These are phyloP conservation scores for Xylaria longipes DNA, from an alignment of 495 filamentous ascomycete species.

Conservation along the genomic window DNA sequence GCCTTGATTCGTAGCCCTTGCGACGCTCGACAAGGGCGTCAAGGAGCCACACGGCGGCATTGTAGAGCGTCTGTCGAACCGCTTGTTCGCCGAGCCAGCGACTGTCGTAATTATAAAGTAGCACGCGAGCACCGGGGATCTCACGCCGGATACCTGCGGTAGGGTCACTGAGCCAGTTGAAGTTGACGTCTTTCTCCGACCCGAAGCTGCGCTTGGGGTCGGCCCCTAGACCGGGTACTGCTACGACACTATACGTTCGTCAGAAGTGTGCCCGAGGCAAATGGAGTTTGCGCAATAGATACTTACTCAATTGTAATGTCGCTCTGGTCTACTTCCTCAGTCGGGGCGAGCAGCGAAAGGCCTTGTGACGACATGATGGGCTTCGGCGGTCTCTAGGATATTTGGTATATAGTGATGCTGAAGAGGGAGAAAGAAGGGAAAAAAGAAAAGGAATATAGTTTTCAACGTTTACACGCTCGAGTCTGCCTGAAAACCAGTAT, in stretches of 20 bases:
- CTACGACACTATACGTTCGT: neutral
- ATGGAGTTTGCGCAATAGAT: too few species aligned
- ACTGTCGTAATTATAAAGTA: neutral
- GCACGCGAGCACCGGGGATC: neutral
- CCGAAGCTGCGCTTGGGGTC: neutral
- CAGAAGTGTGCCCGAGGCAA: too few species aligned
- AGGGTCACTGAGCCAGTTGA: neutral
- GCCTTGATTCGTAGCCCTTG: neutral
- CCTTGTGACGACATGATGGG: too few species aligned
- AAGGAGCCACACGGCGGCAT: neutral
- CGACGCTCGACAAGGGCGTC: neutral
- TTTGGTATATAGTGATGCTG: too few species aligned
- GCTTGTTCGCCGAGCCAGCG: neutral
- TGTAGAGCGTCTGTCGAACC: neutral
- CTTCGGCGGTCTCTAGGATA: too few species aligned
- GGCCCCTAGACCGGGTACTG: neutral
- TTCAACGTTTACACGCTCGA: too few species aligned
- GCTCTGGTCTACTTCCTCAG: too few species aligned
- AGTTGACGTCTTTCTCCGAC: neutral
- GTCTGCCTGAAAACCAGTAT: too few species aligned
- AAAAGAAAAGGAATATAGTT: too few species aligned
- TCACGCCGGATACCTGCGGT: neutral
- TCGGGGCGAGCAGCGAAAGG: too few species aligned
- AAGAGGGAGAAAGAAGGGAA: too few species aligned
- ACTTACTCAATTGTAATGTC: too few species aligned